These are phyloP conservation scores for Litsea cubeba DNA, from an alignment of 164 flowering plant species.

Conservation along the genomic window DNA sequence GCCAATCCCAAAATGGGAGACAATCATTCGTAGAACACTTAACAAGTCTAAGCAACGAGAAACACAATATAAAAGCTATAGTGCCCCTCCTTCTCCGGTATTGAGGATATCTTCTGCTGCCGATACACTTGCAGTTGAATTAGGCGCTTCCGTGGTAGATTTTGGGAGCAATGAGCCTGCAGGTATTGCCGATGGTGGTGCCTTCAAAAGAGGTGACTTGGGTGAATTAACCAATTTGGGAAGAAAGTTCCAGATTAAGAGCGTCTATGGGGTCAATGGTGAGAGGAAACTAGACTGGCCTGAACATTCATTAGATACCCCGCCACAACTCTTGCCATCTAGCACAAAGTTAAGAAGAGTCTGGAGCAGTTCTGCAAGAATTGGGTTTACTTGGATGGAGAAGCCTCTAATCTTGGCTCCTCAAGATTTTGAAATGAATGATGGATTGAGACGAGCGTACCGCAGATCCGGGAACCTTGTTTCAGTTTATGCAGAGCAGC, in stretches of 20 bases:
- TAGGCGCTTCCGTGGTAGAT: slow-evolving; percentile 27
- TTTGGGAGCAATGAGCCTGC: slow-evolving; percentile 18
- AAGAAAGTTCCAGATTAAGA: slow-evolving; percentile 33
- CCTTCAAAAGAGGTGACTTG: slow-evolving; percentile 15
- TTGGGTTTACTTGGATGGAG: slow-evolving; percentile 47
- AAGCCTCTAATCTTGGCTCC: slow-evolving; percentile 26
- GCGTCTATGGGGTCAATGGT: slow-evolving; percentile 42
- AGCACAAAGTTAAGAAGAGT: slow-evolving; percentile 51
- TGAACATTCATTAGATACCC: slow-evolving; percentile 52
- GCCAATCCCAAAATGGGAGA: slow-evolving; percentile 92
- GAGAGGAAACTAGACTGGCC: slow-evolving; percentile 69
- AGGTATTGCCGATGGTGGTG: slow-evolving; percentile 9
- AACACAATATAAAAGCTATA: slow-evolving; percentile 60
- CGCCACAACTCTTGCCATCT: slow-evolving; percentile 40
- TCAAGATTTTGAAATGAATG: slow-evolving; percentile 14
- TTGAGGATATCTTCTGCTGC: slow-evolving; percentile 55
- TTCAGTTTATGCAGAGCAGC: slow-evolving; percentile 29
- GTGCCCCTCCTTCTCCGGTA: slow-evolving; percentile 89
- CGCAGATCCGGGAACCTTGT: slow-evolving; percentile 56
- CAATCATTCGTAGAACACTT: slow-evolving; percentile 70
- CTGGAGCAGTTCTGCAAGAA: slow-evolving; percentile 60
- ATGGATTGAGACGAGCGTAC: slow-evolving; percentile 40
- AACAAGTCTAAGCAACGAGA: slow-evolving; percentile 59
- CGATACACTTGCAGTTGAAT: slow-evolving; percentile 54
- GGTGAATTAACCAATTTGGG: slow-evolving; percentile 16